Base-by-base conservation (phyloP, 2,329 filamentous ascomycete genomes). In the Fusarium subglutinans region DNA sequence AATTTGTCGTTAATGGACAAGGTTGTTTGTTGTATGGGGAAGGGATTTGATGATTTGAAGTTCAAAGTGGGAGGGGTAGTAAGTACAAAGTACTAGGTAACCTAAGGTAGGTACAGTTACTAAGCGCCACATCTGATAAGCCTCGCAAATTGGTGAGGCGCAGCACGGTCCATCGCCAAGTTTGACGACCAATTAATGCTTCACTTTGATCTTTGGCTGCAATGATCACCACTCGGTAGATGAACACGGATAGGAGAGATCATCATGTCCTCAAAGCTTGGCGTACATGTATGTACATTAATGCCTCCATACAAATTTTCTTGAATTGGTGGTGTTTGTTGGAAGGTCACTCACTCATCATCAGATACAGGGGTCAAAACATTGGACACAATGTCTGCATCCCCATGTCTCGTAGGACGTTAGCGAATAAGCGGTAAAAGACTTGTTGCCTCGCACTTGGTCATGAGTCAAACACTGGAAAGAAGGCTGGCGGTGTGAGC, bases 111-210 rank as follows among this genome's bases (percentile, higher is more conserved):
- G 33, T 15, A 20, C 30, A 55, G n/a, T 63, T 63, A 51, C 47
- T 57, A 61, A 69, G 30, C 76, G 76, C 76, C 76, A 77, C 76
- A 78, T 71, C 68, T 55, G 69, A 73, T 74, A 69, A 73, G 76
- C 58, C 57, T 48, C 24, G 50, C 35, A 50, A 22, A 28, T 70
- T 28, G n/a, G 26, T 61, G 75, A 76, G 75, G 75, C 75, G 75
- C 75, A 69, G 75, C 73, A 71, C 53, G 40, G 45, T 33, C 59
- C 53, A 69, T 56, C 35, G 40, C 22, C 13, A 51, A 45, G n/a
- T 35, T 26, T 26, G 54, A 47, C 30, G 33, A 38, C 63, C 63
- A 66, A 66, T 66, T 47, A 54, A 38, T 47, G 20, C 40, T 40
- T 40, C 45, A 41, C 17, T 40, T 37, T 24, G 20, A 38, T 61